These are phyloP conservation scores for Saccharomycopsis capsularis DNA, from an alignment of 805 yeast genomes.

Conservation along the genomic window DNA sequence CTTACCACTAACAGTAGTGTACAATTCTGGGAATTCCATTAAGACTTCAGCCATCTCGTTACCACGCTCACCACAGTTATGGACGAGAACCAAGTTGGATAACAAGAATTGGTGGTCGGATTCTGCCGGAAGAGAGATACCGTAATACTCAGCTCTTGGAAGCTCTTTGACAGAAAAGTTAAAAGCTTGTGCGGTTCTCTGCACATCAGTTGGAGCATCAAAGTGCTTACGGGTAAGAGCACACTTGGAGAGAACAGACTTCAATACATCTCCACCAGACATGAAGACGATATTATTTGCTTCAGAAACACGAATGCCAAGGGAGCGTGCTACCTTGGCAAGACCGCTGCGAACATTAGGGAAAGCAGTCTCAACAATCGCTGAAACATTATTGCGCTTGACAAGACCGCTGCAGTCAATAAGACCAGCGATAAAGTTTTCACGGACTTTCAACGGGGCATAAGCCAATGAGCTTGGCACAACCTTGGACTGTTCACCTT, in stretches of 20 bases:
- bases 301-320: constrained; percentile 36
- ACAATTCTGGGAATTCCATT: constrained; percentile 98
- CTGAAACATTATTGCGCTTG: constrained; percentile 22
- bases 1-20: constrained; percentile 82
- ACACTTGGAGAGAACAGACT: constrained; percentile 27
- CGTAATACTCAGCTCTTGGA: constrained; percentile 33
- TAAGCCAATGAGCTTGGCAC: constrained; percentile 32
- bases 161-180: constrained; percentile 28
- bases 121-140: constrained; percentile 34
- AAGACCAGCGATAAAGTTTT: constrained; percentile 39
- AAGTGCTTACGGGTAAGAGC: constrained; percentile 21
- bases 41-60: constrained; percentile 99
- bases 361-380: constrained; percentile 30
- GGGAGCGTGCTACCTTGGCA: constrained; percentile 35
- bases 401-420: constrained; percentile 36
- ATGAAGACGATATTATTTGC: constrained; percentile 24
- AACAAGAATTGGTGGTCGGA: constrained; percentile 39
- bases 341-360: constrained; percentile 32
- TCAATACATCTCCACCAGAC: constrained; percentile 26
- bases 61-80: constrained; percentile 83
- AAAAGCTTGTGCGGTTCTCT: constrained; percentile 26
- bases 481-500: constrained; percentile 25
- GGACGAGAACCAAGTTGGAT: constrained; percentile 32
- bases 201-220: constrained; percentile 20
- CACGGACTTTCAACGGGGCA: constrained; percentile 37